Conservation (phyloP, 495 filamentous ascomycete species). For the Bombardia bombarda region DNA sequence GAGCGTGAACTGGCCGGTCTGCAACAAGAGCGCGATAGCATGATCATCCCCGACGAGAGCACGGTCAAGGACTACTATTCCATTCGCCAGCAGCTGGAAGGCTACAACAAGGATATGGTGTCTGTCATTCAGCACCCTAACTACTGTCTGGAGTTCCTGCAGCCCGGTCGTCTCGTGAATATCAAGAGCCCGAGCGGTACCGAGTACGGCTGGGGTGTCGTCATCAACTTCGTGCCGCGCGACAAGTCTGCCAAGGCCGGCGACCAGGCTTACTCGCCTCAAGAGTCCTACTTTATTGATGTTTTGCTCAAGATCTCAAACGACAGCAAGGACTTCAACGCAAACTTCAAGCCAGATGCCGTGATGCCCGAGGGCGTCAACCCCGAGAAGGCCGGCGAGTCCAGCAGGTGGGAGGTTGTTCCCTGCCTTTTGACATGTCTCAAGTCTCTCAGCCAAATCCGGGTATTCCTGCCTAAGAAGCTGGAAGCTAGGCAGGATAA, state of each 20-base stretch:
- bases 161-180: conserved; percentile 73
- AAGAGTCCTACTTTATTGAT: conserved; percentile 73
- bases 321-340: conserved; percentile 33
- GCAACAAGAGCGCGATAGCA: conserved; percentile 60
- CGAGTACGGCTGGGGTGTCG: conserved; percentile 90
- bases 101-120: conserved; percentile 76
- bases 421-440: conserved; percentile 81
- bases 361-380: conserved; percentile 27
- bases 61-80: conserved; percentile 89
- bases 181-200: conserved; percentile 60
- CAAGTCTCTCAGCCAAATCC: conserved; percentile 64
- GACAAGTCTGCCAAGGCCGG: conserved; percentile 49
- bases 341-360: conserved; percentile 18
- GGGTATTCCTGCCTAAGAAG: conserved; percentile 73
- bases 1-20: conserved; percentile 71
- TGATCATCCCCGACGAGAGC: conserved; percentile 74
- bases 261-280: conserved; percentile 55
- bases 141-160: conserved; percentile 71
- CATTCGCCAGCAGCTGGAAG: conserved; percentile 71
- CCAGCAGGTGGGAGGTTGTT: conserved; percentile 67
- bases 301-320: conserved; percentile 67
- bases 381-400: conserved; percentile 13
- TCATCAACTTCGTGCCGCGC: conserved; percentile 62
- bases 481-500: conserved; percentile 52
- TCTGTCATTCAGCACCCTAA: conserved; percentile 83